Conservation (phyloP, 352 stramenopile genomes). For the Globisporangium barbulae region DNA sequence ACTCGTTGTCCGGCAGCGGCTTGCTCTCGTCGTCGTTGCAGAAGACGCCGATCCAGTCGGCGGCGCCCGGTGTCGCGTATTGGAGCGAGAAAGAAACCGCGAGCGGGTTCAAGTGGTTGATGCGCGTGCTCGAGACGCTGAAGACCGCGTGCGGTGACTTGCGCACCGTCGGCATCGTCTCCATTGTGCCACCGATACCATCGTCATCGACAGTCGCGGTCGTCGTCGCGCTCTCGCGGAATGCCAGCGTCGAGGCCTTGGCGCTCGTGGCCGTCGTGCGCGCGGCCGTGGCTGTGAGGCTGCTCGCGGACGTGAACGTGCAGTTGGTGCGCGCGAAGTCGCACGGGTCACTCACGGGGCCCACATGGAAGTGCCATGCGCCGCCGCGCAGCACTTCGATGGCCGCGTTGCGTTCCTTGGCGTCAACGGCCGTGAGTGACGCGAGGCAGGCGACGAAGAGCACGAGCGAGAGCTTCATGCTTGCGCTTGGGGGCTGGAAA, state of each 20-base stretch:
- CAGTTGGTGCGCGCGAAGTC: slow-evolving; percentile 11
- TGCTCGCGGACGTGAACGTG: background rate
- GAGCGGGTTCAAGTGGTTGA: slow-evolving; percentile 17
- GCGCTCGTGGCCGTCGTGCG: background rate
- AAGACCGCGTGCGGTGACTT: slow-evolving; percentile 9
- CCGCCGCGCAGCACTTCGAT: slow-evolving; percentile 12
- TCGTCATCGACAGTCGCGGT: background rate
- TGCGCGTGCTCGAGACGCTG: slow-evolving; percentile 15
- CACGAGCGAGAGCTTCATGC: background rate
- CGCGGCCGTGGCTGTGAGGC: background rate
- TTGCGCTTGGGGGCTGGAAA: background rate
- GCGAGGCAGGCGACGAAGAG: background rate
- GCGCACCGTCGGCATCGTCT: slow-evolving; percentile 11
- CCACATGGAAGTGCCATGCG: slow-evolving; percentile 11
- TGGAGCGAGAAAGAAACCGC: slow-evolving; percentile 16
- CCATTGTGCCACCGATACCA: background rate
- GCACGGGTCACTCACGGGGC: slow-evolving; percentile 6
- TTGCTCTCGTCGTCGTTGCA: slow-evolving; percentile 15
- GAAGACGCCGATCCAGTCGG: slow-evolving; percentile 20
- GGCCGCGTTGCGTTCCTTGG: slow-evolving; percentile 6
- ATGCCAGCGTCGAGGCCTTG: background rate
- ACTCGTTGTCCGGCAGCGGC: slow-evolving; percentile 11
- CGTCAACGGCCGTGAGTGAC: background rate
- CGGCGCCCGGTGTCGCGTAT: slow-evolving; percentile 1
- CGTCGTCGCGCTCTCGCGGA: background rate